Evolutionary conservation across 1,284 basidiomycete genomes (phyloP), one percentile per base, ranked within the genome.

Genomic region (Moesziomyces sp.): DNA sequence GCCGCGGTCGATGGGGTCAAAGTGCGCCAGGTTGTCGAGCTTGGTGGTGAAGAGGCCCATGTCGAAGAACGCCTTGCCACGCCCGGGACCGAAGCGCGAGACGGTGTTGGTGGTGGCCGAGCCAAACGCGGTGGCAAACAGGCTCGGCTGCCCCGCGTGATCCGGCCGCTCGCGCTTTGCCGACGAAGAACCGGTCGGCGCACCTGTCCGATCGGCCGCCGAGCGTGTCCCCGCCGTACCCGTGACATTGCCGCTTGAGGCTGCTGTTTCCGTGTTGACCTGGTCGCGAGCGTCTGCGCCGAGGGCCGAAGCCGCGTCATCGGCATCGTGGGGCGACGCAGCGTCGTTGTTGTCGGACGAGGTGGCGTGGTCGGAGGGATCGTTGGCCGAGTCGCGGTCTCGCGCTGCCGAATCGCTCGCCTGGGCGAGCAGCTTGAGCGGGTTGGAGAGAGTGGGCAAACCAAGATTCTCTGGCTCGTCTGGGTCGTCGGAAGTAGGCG

Each of bases 381-480:
- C 70, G 8, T 63, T 46, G 13, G 56, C 66, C 9, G 58, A 52
- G 23, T 74, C 71, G 5, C 66, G 55, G 19, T 72, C 73, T 24
- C 68, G 47, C 4, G 72, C 72, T 30, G 30, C 30, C 18, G 66
- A 66, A 43, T 70, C 72, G 57, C 72, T 74, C 9, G 72, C 72
- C 11, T 66, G 66, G 9, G 72, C 74, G 0, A 76, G 58, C 38
- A 76, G 52, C 26, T 76, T 76, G 52, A 76, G 59, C 24, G 74
- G 74, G 30, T 76, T 76, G 9, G 61, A 67, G 16, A 76, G 57
- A 7, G 65, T 74, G 10, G 70, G 74, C n/a, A 76, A 50, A 8
- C 74, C 74, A 2, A 74, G 54, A 26, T 76, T 74, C 28, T 76
- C 68, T 2, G 73, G 69, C 46, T 76, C 68, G 21, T 76, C 73